Evolutionary conservation across 2,329 filamentous ascomycete species (phyloP), one percentile per base, ranked within the genome.

Genomic region (Bipolaris zeicola): DNA sequence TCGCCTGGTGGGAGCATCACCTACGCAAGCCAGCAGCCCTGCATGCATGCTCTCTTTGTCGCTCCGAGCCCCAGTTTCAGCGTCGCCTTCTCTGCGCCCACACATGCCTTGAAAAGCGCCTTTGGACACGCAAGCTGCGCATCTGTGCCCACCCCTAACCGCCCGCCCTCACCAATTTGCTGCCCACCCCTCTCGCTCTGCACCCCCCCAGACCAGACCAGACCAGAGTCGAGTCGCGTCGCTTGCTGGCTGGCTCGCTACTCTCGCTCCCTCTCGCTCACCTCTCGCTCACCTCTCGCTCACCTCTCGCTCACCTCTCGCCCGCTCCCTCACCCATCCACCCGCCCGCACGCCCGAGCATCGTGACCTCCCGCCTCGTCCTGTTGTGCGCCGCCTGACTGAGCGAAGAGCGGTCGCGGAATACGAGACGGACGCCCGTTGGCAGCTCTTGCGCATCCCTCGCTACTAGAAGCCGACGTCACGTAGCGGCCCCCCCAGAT

Each of bases 31-130:
- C 51, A 53, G 50, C 53, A 58, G 64, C 61, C 67, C 66, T 71
- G 68, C 64, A 70, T 64, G 63, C 57, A 58, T 71, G 68, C 64
- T 69, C 58, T 59, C 61, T 57, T 66, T 44, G 61, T 65, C 65
- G 64, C 50, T 50, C 55, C 52, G 65, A 64, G 63, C 63, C 58
- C 61, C 61, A 60, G 49, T 34, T 54, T 58, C 66, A 60, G 57
- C 50, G 22, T 26, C 11, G 53, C 45, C 34, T 41, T 47, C 24
- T 41, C 38, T 59, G 54, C 53, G 38, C 48, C 45, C 36, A 39
- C 42, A 45, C 51, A 52, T 50, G 54, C 58, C 34, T 46, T 59
- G 39, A 39, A 50, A 44, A 44, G 42, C 26, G 42, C 5, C 42
- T 28, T 28, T 28, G n/a, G n/a, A 44, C 26, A 33, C 42, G n/a